Percentiles rank a stretch among this genome's conserved stretches.
These are phyloP conservation scores for Anacardium occidentale DNA, from an alignment of 345 rosid genomes.

Conservation along the genomic window DNA sequence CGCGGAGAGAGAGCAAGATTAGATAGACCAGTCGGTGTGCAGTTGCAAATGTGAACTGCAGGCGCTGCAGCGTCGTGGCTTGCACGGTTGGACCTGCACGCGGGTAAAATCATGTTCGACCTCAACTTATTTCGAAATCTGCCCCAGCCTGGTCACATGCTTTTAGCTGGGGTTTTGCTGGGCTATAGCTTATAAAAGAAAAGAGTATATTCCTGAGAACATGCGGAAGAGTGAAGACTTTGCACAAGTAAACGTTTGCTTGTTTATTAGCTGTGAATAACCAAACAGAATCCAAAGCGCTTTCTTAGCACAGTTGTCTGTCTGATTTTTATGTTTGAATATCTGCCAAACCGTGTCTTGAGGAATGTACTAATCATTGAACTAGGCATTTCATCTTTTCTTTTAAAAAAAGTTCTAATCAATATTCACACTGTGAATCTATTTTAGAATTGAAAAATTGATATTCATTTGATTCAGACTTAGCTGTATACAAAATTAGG, in stretches of 20 bases:
- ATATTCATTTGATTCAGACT: no score
- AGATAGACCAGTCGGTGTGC: not conserved
- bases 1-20: constrained; percentile 22
- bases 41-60: constrained; percentile 14
- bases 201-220: not conserved
- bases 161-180: not conserved
- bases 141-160: constrained; percentile 1
- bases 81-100: constrained; percentile 29
- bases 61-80: constrained; percentile 22
- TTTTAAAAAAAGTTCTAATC: no score
- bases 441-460: no score
- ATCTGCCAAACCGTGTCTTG: constrained; percentile 22
- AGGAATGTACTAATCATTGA: constrained; percentile 21
- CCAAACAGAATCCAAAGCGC: constrained; percentile 14
- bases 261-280: not conserved
- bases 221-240: not conserved
- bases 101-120: constrained; percentile 21
- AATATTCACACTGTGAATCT: no score
- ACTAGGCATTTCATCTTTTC: not conserved
- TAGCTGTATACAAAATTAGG: no score
- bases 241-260: constrained; percentile 23
- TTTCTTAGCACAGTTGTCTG: not conserved
- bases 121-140: constrained; percentile 10
- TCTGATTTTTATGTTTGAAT: no score
- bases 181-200: not conserved